These are phyloP conservation scores for Trematosphaeria pertusa DNA, from an alignment of 2,329 filamentous ascomycete species.

Conservation along the genomic window DNA sequence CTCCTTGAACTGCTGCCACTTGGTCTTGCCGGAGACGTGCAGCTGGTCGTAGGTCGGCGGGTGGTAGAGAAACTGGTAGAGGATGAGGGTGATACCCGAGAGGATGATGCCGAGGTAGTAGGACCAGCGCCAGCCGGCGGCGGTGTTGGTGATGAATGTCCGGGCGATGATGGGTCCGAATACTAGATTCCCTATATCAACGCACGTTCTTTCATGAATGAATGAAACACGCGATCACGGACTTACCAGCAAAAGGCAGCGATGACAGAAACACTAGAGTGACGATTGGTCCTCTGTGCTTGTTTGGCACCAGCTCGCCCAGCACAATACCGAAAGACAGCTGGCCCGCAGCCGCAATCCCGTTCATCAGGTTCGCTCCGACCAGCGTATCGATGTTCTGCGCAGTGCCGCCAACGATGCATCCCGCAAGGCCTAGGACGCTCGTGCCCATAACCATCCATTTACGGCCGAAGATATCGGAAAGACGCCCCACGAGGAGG, in stretches of 20 bases:
- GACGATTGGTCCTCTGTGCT: slow-evolving; percentile 37
- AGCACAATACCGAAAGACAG: slow-evolving; percentile 36
- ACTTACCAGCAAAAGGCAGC: slow-evolving; percentile 38
- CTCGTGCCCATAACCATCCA: slow-evolving; percentile 31
- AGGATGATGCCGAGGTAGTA: slow-evolving; percentile 59
- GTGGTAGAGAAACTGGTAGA: slow-evolving; percentile 57
- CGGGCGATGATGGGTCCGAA: slow-evolving; percentile 59
- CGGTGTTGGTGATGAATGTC: slow-evolving; percentile 48
- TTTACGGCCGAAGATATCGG: slow-evolving; percentile 34
- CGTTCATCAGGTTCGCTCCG: slow-evolving; percentile 36
- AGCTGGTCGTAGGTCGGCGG: slow-evolving; percentile 53
- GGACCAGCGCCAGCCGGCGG: slow-evolving; percentile 49
- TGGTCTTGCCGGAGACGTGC: slow-evolving; percentile 37
- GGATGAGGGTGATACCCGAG: slow-evolving; percentile 47
- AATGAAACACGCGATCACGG: not conserved
- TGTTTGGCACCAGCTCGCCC: slow-evolving; percentile 46
- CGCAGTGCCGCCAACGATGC: slow-evolving; percentile 38
- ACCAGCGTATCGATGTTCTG: slow-evolving; percentile 40
- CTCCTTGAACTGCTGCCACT: slow-evolving; percentile 32
- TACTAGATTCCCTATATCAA: too few species aligned
- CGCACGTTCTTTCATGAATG: too few species aligned
- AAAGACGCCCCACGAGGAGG: slow-evolving; percentile 31
- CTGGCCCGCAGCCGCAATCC: slow-evolving; percentile 36
- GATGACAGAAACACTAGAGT: slow-evolving; percentile 30
- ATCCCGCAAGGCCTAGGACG: slow-evolving; percentile 28